These are phyloP conservation scores for Sphagnum fallax DNA, from an alignment of 228 moss, liverwort and hornwort genomes.

Conservation along the genomic window DNA sequence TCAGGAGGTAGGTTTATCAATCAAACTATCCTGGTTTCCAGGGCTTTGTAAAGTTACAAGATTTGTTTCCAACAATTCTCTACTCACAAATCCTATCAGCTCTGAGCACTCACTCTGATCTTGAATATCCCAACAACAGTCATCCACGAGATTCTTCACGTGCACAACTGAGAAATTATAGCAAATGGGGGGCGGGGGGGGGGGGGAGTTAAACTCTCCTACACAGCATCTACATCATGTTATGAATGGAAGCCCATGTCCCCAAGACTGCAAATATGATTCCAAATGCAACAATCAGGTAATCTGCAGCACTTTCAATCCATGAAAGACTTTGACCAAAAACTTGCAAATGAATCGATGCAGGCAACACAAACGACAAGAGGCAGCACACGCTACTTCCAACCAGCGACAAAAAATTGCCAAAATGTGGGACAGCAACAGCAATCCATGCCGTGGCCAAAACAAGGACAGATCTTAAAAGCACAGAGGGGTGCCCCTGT, in stretches of 20 bases:
- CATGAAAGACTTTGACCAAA: conserved; percentile 30
- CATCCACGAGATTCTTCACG: too few relatives aligned
- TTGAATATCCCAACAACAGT: too few relatives aligned
- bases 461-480: conserved; percentile 48
- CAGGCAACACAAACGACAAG: conserved; percentile 80
- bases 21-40: too few relatives aligned
- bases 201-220: conserved; percentile 9
- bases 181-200: too few relatives aligned
- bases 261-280: conserved; percentile 56
- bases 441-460: conserved; percentile 64
- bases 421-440: conserved; percentile 75
- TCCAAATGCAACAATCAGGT: conserved; percentile 57
- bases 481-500: conserved; percentile 33
- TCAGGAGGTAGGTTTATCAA: too few relatives aligned
- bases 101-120: too few relatives aligned
- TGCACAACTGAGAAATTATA: too few relatives aligned
- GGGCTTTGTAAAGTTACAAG: too few relatives aligned
- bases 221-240: conserved; percentile 9
- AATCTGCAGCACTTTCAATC: conserved; percentile 36
- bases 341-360: conserved; percentile 64
- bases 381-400: conserved; percentile 91
- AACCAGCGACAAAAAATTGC: conserved; percentile 71
- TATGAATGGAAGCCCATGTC: conserved; percentile 45
- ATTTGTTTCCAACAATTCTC: too few relatives aligned
- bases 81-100: too few relatives aligned